Base-by-base conservation (phyloP, 2,329 filamentous ascomycete genomes). In the Thielaviopsis punctulata region DNA sequence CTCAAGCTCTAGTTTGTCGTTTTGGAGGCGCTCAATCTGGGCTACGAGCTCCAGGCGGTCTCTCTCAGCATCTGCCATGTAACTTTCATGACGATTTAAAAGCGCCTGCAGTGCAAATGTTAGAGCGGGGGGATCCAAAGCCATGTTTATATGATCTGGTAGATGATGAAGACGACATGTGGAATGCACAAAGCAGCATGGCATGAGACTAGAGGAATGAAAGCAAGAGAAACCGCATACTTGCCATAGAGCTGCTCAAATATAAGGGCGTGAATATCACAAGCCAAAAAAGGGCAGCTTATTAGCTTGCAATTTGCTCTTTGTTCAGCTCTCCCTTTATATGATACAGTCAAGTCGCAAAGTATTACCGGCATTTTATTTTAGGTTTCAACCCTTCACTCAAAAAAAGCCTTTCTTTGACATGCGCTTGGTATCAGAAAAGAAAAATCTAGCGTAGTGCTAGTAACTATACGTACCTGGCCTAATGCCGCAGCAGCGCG, bases 11-110 rank as follows among this genome's bases (percentile, higher is more conserved):
- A 71, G 73, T 68, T 94, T 95, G 59, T 80, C 77, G 60, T 67
- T 67, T 68, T 94, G 86, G 50, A 98, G 73, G 57, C 74, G 74
- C 59, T 84, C 81, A 63, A 95, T 88, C 56, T 77, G 84, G 46
- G 71, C 66, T 45, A 77, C 75, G 67, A 95, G 79, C 56, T 82
- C 77, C 56, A 73, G 70, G 56, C 89, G 84, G 64, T 95, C 88
- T 59, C 80, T 79, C 70, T 95, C 88, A 55, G 89, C 87, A 65
- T 95, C 87, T 59, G 82, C 82, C 75, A 95, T 90, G 67, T 94
- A 95, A 55, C 85, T 80, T 71, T 96, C 89, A 76, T 98, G 89
- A 61, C 90, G 84, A 58, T 84, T 80, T 43, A 98, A 79, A 53
- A 98, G 75, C 55, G 88, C 88, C 92, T 96, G 80, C 55, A 83